These are phyloP conservation scores for Knufia fluminis DNA, from an alignment of 2,329 filamentous ascomycete genomes.

Conservation along the genomic window DNA sequence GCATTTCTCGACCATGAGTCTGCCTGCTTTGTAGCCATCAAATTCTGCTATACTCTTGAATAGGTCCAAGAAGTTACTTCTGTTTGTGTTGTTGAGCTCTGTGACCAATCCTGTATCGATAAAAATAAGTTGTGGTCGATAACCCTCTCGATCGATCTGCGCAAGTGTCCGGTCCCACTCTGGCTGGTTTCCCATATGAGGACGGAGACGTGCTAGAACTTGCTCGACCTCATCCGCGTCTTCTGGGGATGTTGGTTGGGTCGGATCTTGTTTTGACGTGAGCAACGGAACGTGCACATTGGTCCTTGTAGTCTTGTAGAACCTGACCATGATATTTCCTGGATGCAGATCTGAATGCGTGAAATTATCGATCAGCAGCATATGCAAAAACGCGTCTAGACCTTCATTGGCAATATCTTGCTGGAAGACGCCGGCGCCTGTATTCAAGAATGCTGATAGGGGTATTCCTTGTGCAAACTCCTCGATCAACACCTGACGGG, in stretches of 20 bases:
- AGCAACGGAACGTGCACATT: slow-evolving; percentile 49
- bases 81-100: slow-evolving; percentile 77
- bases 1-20: slow-evolving; percentile 92
- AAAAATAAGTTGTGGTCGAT: slow-evolving; percentile 88
- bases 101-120: slow-evolving; percentile 96
- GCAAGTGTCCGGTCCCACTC: slow-evolving; percentile 67
- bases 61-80: slow-evolving; percentile 83
- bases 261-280: slow-evolving; percentile 30
- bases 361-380: slow-evolving; percentile 96
- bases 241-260: slow-evolving; percentile 37
- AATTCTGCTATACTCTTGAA: slow-evolving; percentile 96
- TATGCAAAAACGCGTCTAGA: slow-evolving; percentile 87
- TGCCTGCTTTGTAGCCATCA: slow-evolving; percentile 87
- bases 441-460: slow-evolving; percentile 78
- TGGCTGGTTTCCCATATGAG: slow-evolving; percentile 56
- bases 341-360: slow-evolving; percentile 93
- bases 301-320: slow-evolving; percentile 73
- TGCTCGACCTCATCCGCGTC: slow-evolving; percentile 75
- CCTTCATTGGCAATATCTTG: slow-evolving; percentile 92
- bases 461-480: slow-evolving; percentile 95
- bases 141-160: slow-evolving; percentile 76
- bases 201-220: slow-evolving; percentile 69
- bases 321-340: slow-evolving; percentile 98
- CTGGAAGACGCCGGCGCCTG: slow-evolving; percentile 86
- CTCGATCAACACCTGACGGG: slow-evolving; percentile 83